Base-by-base conservation (phyloP, 352 stramenopile species). In the Phytophthora tentaculata region DNA sequence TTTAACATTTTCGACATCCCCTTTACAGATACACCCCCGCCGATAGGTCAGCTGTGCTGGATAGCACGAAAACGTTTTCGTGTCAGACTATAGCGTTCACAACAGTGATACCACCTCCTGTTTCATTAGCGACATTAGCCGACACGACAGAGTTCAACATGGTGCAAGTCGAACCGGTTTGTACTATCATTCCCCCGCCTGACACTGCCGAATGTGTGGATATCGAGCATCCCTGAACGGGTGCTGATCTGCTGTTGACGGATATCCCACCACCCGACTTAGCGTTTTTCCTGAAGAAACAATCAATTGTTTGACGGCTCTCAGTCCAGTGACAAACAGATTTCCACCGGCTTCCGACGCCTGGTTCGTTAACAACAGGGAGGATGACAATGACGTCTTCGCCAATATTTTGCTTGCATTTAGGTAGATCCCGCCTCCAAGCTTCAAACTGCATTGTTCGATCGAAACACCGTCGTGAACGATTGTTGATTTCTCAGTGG, bases 361-460 rank as follows among this genome's bases (percentile, higher is more conserved):
- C 3, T 49, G 0, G 29, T 61, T 64, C n/a, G 23, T 13, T 23
- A 35, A 54, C 56, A 75, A 50, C 12, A 44, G 43, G 20, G 67
- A 71, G n/a, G 44, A 60, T 4, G 67, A 67, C 5, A 44, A 29
- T 8, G 6, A 0, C 17, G 23, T 37, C 3, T 63, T 50, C 6
- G 53, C 51, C 5, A 59, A 17, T 8, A 80, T 49, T 5, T 48
- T 59, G 14, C 65, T 79, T 13, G 54, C 17, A 4, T 59, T 28
- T 8, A 86, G 5, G 29, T 79, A 83, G 3, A 81, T 9, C 0
- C 80, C 84, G 1, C 80, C 84, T 7, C 84, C 84, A 50, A 41
- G 23, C 5, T 22, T 49, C 7, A 67, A 79, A 17, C 56, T 35
- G 35, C 57, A 86, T 0, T 48, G n/a, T 2, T 51, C 45, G 7